Evolutionary conservation across 2,329 filamentous ascomycete genomes (phyloP), one percentile per base, ranked within the genome.

Genomic region (Parascedosporium putredinis): DNA sequence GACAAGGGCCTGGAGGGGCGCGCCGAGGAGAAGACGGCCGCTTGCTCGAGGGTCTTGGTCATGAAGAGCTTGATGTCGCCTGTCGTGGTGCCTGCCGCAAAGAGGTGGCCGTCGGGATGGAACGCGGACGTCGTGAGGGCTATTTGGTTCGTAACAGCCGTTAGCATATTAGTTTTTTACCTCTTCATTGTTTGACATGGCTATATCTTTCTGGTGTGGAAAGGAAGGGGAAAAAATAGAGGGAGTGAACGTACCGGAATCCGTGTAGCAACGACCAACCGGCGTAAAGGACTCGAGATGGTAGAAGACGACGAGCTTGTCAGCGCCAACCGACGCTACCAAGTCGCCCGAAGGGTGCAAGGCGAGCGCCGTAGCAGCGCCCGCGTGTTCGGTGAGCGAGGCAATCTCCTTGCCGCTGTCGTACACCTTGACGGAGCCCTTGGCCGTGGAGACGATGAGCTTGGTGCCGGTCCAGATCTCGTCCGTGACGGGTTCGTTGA

Each of bases 41-140:
- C 87, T 56, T 81, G 76, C 53, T 83, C 78, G 33, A 89, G 84
- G 0, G 79, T 86, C 65, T 86, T 90, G 57, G 89, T 84, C 66
- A 95, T 86, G 68, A 86, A 97, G 49, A 98, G 78, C 64, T 90
- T 88, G 64, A 98, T 85, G 51, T 88, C 81, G 42, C 88, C 88
- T 45, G 84, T 76, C 8, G 71, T 71, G n/a, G 85, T 86, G 54
- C 91, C 93, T 2, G 84, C 86, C 34, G 88, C 91, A 58, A 97
- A 81, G 5, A 98, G 76, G 62, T 96, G 88, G n/a, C 93, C 93
- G 62, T 98, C 93, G 5, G 94, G 93, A 64, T 98, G 93, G 75
- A 98, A 97, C 29, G 84, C 79, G 55, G 83, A 86, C 47, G 83
- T 79, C 1, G 85, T 86, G 43, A 95, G 72, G 53, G 83, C 87